These are phyloP conservation scores for Ceratobasidium theobromae DNA, from an alignment of 1,284 basidiomycete genomes.

Conservation along the genomic window DNA sequence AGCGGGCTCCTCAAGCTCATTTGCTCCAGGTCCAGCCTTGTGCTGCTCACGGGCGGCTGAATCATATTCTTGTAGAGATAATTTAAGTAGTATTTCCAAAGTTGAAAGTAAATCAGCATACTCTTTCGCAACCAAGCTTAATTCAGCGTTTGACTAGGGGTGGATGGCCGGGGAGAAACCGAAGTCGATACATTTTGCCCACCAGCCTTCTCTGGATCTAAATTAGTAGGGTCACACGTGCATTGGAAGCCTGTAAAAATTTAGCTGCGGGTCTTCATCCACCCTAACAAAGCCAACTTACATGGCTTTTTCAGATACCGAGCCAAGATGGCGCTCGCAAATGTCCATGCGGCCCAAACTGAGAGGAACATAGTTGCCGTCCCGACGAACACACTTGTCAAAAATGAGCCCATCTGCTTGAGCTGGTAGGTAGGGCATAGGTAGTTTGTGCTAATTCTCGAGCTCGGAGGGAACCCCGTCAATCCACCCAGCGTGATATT, in stretches of 20 bases:
- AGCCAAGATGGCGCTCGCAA: not conserved
- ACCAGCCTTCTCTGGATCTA: not conserved
- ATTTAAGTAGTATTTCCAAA: too few relatives aligned
- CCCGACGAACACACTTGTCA: not conserved
- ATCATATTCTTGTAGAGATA: too few relatives aligned
- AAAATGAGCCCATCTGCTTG: not conserved
- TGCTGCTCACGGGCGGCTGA: too few relatives aligned
- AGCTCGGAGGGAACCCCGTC: not conserved
- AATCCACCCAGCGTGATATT: conserved; percentile 7
- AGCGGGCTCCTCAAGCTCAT: too few relatives aligned
- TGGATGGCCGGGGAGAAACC: too few relatives aligned
- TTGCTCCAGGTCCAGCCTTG: too few relatives aligned
- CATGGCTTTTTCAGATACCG: not conserved
- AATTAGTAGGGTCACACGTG: not conserved
- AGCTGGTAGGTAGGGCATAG: conserved; percentile 18
- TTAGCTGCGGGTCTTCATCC: not conserved
- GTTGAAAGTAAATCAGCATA: too few relatives aligned
- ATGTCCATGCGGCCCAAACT: not conserved
- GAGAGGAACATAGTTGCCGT: conserved; percentile 20
- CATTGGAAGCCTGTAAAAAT: not conserved
- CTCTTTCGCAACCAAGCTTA: too few relatives aligned
- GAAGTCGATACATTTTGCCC: too few relatives aligned
- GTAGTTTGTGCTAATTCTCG: conserved; percentile 20
- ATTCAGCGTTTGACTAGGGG: too few relatives aligned
- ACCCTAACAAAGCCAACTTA: not conserved